Evolutionary conservation across 2,329 filamentous ascomycete genomes (phyloP), one percentile per base, ranked within the genome.

Genomic region (Calonectria pseudoreteaudii): DNA sequence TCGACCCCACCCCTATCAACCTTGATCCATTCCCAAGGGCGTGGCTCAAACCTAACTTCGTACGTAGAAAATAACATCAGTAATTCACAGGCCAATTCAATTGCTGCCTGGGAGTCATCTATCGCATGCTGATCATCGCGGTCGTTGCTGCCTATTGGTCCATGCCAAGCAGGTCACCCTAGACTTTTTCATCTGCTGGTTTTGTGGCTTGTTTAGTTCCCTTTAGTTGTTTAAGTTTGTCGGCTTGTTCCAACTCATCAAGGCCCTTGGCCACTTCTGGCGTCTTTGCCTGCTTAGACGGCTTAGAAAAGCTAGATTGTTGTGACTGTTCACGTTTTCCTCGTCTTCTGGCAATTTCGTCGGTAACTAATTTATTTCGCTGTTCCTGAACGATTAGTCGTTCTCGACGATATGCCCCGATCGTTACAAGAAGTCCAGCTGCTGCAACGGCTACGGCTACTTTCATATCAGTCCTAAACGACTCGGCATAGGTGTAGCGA

Each of bases 381-480:
- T 81, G 79, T 30, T 80, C 76, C 20, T 68, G 60, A 23, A 79
- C 62, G n/a, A 74, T 28, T 16, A 71, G 66, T n/a, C 73, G 74
- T 13, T 58, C 50, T 10, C 82, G 82, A 9, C 83, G 84, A 70
- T 84, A 88, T 0, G 85, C 84, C 0, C 85, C 84, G 20, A 86
- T 66, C 0, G 87, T 83, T 2, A 84, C 76, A 4, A 90, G 20
- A 18, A 88, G 75, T 3, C 84, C 87, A 11, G 84, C 74, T 4
- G 82, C 86, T 13, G 86, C 82, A 18, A 90, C 77, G 2, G 83
- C 83, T 1, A 85, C 82, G 49, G 85, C 86, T n/a, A 87, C 83
- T 58, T 83, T 82, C 88, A 90, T 90, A 64, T 88, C 86, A 65
- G 83, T 76, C 8, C 77, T 83, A 75, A 90, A 89, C 3, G 88